Evolutionary conservation across 2,329 filamentous ascomycete species (phyloP), one percentile per base, ranked within the genome.

Genomic region (Trichoderma sp.): DNA sequence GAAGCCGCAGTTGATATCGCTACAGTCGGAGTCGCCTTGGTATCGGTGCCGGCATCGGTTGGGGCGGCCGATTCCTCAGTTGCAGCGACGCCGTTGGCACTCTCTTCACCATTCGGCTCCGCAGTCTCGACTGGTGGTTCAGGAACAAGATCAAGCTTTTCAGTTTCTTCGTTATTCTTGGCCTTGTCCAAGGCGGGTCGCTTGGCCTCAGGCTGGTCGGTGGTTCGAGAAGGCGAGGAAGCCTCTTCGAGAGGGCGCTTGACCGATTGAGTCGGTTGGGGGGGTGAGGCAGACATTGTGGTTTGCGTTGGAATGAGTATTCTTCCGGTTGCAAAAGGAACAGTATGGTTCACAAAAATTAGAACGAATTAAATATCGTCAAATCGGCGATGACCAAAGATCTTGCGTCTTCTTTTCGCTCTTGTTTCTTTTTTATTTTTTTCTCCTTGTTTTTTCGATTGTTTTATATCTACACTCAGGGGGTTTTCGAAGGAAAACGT

Each of bases 201-300:
- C 84, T 99, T 99, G 70, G 95, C 95, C 74, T 99, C 95, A 64
- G 96, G 95, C 78, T 97, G 94, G 75, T 98, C 95, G 77, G 88
- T 93, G 45, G 91, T 90, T 70, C 92, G 92, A 35, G 93, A 97
- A 39, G 95, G 95, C 10, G 95, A 99, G 19, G 95, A 98, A 12
- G 94, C 92, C 78, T 98, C 95, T 84, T 99, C 95, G 72, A 99
- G 89, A 70, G 95, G 95, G 76, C 95, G 93, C 87, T 99, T 99
- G 71, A 87, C 84, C 74, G 88, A 90, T 77, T 92, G 88, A 68
- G 89, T 90, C 60, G 88, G 87, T 70, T 84, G 84, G 70, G 84
- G 81, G 34, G 87, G 88, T 72, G 87, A 93, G 71, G 90, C 86
- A 82, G 91, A 93, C 91, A 94, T 94, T 74, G 80, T 87, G 81